phyloP scores from a whole-genome alignment of 768 basidiomycete genomes.

The Trametes sanguinea region DNA sequence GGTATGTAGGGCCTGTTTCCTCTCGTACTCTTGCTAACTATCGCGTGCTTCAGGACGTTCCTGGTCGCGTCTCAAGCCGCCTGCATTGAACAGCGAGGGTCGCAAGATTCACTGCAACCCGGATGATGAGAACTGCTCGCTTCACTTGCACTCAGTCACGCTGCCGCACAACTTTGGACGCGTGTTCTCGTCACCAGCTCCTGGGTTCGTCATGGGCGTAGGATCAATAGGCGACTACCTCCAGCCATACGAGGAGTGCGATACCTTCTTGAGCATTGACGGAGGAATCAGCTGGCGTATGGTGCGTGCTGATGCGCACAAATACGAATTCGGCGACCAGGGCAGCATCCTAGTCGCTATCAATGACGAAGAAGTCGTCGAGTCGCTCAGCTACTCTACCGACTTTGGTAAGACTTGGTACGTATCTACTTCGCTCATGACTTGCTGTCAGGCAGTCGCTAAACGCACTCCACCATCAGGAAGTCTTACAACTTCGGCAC shows the following conservation, averaged over 20 bases:
- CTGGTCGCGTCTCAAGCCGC: constrained; percentile 71
- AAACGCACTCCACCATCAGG: constrained; percentile 47
- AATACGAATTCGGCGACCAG: constrained; percentile 95
- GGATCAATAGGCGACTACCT: constrained; percentile 79
- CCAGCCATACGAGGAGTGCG: constrained; percentile 77
- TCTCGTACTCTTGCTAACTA: not conserved
- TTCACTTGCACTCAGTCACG: constrained; percentile 94
- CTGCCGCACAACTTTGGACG: constrained; percentile 91
- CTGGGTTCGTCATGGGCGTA: constrained; percentile 96
- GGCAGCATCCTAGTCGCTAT: constrained; percentile 80
- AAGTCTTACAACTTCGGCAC: constrained; percentile 67
- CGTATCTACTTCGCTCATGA: constrained; percentile 28
- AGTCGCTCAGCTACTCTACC: constrained; percentile 72
- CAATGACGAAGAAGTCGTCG: constrained; percentile 80
- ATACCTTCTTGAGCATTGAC: constrained; percentile 92
- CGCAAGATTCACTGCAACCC: constrained; percentile 64
- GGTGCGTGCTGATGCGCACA: constrained; percentile 74
- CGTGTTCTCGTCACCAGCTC: constrained; percentile 92
- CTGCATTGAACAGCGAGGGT: constrained; percentile 59
- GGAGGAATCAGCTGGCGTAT: constrained; percentile 87
- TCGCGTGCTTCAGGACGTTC: constrained; percentile 47
- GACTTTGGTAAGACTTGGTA: constrained; percentile 86
- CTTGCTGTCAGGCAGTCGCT: not conserved
- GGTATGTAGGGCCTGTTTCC: constrained; percentile 40
- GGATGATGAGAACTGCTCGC: constrained; percentile 64